Base-by-base conservation (phyloP, 345 rosid species). In the Rhodamnia rubescens region DNA sequence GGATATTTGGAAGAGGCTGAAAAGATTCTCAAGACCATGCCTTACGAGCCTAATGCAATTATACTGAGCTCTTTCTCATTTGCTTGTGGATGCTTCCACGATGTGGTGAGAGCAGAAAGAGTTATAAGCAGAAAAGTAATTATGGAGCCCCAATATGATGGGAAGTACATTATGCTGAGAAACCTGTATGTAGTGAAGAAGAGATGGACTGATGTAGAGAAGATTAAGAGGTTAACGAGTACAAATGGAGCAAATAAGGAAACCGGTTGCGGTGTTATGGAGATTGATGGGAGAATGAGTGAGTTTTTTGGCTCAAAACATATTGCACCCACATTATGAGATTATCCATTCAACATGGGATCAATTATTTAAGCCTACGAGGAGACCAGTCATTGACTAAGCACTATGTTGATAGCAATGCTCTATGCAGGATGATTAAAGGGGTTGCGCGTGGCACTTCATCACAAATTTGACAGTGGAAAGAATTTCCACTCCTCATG, bases 271-370 rank as follows among this genome's bases (percentile, higher is more conserved):
- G 94, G 98, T 86, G 86, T 88, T 83, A 92, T 94, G 85, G 96
- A 95, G n/a, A 74, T 94, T 83, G 87, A 90, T 84, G 89, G 89
- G 84, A 81, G 59, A 51, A 93, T 92, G 87, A 93, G 90, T 2
- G 95, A 93, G 90, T 94, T 94, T 83, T 86, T 92, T n/a, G 53
- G 91, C 96, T 82, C 96, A 96, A 83, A 91, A 92, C 82, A 89
- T 89, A 87, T 82, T 83, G 50, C 93, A 93, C 64, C 89, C 91
- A 22, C 78, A 83, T 50, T 88, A 90, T 91, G 88, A 87, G 78
- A 18, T 50, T 53, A 89, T 93, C 42, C 87, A 83, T 47, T 85
- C 87, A 18, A 91, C 88, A 56, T 85, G 93, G 81, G 84, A 75
- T 84, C n/a, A 89, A 81, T 64, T 94, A 89, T 83, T 87, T 86